phyloP scores from a whole-genome alignment of 371 early-diverging fungal species.

The Zopfochytrium polystomum region DNA sequence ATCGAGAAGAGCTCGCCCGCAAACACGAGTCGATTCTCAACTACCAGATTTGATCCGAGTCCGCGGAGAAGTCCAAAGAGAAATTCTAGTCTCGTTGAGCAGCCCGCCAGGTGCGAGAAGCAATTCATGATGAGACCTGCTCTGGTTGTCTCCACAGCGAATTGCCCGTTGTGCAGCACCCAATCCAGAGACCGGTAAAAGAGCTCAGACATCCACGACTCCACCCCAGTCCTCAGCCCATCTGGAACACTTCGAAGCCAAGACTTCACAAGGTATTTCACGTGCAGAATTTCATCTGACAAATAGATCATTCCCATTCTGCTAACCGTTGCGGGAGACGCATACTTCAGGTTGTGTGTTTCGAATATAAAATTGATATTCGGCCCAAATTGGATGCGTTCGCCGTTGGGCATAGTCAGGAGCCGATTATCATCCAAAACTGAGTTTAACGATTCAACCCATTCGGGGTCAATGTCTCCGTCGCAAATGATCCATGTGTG shows the following conservation, averaged over 20 bases:
- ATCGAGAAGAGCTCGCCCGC: conserved; percentile 41
- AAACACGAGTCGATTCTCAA: conserved; percentile 36
- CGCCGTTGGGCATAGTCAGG: conserved; percentile 59
- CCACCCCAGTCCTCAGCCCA: conserved; percentile 15
- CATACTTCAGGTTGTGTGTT: conserved; percentile 53
- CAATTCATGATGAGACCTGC: conserved; percentile 45
- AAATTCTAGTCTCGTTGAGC: conserved; percentile 26
- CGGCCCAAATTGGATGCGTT: conserved; percentile 55
- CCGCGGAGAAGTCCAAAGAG: conserved; percentile 45
- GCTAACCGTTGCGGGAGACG: conserved; percentile 60
- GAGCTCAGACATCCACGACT: conserved; percentile 33
- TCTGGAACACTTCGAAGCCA: conserved; percentile 41
- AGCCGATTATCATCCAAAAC: conserved; percentile 57
- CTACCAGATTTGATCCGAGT: conserved; percentile 42
- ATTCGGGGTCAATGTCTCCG: conserved; percentile 60
- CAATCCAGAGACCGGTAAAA: conserved; percentile 44
- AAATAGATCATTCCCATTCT: conserved; percentile 60
- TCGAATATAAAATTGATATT: conserved; percentile 59
- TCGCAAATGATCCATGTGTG: conserved; percentile 54
- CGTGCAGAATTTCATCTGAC: conserved; percentile 50
- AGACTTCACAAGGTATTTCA: conserved; percentile 31
- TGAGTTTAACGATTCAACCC: conserved; percentile 62
- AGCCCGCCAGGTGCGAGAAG: conserved; percentile 40
- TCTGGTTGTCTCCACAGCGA: conserved; percentile 43
- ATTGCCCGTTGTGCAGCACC: conserved; percentile 36